A percentile compares a stretch with the other conserved stretches of the same genome.
Evolutionary conservation across 805 yeast genomes (phyloP).

Genomic region (Candida ponderosae): DNA sequence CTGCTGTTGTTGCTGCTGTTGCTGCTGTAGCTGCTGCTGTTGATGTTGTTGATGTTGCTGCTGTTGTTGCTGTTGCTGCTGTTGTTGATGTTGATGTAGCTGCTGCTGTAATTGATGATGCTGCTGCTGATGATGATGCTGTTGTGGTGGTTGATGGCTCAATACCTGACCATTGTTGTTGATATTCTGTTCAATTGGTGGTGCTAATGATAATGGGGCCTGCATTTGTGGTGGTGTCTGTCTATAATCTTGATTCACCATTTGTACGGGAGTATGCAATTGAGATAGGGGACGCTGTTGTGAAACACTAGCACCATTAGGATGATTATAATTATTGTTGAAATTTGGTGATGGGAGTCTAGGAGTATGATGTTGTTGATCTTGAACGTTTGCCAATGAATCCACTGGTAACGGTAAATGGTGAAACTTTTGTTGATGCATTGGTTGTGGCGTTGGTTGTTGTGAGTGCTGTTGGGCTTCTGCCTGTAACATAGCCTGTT

Average conservation of each 20-base stretch:
- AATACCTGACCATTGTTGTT: slow-evolving; percentile 2
- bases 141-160: slow-evolving; percentile 1
- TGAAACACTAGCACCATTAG: no score
- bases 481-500: slow-evolving; percentile 1
- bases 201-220: background rate
- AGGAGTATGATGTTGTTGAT: slow-evolving; percentile 8
- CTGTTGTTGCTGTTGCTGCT: slow-evolving; percentile 1
- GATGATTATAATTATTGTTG: background rate
- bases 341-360: background rate
- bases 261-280: background rate
- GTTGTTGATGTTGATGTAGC: background rate
- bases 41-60: slow-evolving; percentile 3
- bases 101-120: background rate
- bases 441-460: background rate
- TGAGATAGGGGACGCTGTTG: background rate
- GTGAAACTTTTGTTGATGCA: slow-evolving; percentile 14
- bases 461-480: slow-evolving; percentile 1
- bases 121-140: slow-evolving; percentile 2
- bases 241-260: slow-evolving; percentile 4
- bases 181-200: slow-evolving; percentile 7
- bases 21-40: no score
- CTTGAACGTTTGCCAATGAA: slow-evolving; percentile 11
- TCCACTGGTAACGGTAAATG: slow-evolving; percentile 19
- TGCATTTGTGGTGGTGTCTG: slow-evolving; percentile 1
- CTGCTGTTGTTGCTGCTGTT: no score